Evolutionary conservation across 1,139 yeast genomes (phyloP).

Genomic region (Spathaspora sp.): DNA sequence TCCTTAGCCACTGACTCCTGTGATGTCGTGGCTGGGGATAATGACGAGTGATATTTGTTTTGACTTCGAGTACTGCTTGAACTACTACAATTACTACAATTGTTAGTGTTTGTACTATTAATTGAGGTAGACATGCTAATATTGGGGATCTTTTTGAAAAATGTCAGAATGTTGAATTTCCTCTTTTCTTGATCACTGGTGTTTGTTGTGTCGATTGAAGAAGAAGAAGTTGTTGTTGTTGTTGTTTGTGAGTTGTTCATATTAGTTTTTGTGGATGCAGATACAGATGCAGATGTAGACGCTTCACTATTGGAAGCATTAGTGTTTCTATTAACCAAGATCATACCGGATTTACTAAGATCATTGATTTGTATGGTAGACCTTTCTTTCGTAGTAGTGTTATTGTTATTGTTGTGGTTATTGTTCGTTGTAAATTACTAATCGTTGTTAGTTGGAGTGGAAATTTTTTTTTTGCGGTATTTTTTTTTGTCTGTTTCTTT

Average conservation of each 20-base stretch:
- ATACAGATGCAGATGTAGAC: constrained; percentile 1
- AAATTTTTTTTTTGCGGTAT: background rate
- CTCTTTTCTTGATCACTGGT: constrained; percentile 8
- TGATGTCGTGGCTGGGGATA: constrained; percentile 4
- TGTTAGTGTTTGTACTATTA: background rate
- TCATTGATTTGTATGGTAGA: background rate
- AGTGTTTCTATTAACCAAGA: constrained; percentile 10
- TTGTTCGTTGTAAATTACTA: background rate
- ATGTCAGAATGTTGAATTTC: constrained; percentile 11
- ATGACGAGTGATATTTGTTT: constrained; percentile 1
- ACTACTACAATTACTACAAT: background rate
- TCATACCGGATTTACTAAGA: constrained; percentile 7
- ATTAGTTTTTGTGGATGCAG: constrained; percentile 3
- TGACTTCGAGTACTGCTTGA: background rate
- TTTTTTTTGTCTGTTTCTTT: background rate
- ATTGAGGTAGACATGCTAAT: background rate
- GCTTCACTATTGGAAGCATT: constrained; percentile 3
- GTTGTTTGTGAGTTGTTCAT: too few species aligned
- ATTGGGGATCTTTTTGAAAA: constrained; percentile 10
- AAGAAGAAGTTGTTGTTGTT: background rate
- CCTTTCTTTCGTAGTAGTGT: background rate
- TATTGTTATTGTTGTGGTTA: background rate
- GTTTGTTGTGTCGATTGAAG: background rate
- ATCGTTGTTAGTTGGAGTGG: background rate
- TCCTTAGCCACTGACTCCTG: constrained; percentile 5